These are phyloP conservation scores for Colletotrichum neosansevieriae DNA, from an alignment of 2,329 filamentous ascomycete species.

Conservation along the genomic window DNA sequence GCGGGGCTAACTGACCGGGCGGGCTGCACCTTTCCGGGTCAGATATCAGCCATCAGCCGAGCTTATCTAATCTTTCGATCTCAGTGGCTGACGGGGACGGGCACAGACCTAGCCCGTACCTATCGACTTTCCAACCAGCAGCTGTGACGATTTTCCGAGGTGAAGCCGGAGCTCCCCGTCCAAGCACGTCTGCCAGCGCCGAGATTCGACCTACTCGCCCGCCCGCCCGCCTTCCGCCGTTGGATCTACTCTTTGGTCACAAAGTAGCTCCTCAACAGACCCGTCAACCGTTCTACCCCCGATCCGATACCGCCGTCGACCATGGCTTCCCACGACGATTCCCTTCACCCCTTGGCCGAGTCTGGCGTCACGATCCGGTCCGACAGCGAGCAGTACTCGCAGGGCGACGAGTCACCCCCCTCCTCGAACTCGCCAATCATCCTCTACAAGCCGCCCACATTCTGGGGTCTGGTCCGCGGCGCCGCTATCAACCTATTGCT, in stretches of 20 bases:
- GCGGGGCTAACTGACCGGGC: too few relatives aligned
- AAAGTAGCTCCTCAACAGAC: constrained; percentile 8
- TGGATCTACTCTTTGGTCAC: constrained; percentile 12
- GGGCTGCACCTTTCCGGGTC: constrained; percentile 1
- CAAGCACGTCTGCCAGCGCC: constrained; percentile 10
- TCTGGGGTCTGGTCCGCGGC: constrained; percentile 87
- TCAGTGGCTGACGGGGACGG: neutral
- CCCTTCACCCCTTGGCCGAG: constrained; percentile 68
- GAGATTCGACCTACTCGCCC: constrained; percentile 21
- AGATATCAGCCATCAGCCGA: constrained; percentile 17
- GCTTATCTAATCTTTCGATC: constrained; percentile 24
- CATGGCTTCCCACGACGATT: constrained; percentile 66
- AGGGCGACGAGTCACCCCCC: constrained; percentile 70
- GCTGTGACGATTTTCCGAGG: constrained; percentile 38
- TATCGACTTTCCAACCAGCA: too few relatives aligned
- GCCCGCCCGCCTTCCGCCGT: neutral
- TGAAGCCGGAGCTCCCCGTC: constrained; percentile 31
- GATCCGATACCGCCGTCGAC: constrained; percentile 28
- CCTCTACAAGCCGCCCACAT: constrained; percentile 88
- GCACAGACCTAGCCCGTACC: too few relatives aligned
- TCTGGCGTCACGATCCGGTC: constrained; percentile 83
- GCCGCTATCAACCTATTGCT: constrained; percentile 96
- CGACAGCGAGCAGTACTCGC: constrained; percentile 86
- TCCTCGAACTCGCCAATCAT: constrained; percentile 78
- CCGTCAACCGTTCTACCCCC: neutral